Evolutionary conservation across 768 basidiomycete genomes (phyloP), one percentile per base, ranked within the genome.

Genomic region (Megacollybia marginata): DNA sequence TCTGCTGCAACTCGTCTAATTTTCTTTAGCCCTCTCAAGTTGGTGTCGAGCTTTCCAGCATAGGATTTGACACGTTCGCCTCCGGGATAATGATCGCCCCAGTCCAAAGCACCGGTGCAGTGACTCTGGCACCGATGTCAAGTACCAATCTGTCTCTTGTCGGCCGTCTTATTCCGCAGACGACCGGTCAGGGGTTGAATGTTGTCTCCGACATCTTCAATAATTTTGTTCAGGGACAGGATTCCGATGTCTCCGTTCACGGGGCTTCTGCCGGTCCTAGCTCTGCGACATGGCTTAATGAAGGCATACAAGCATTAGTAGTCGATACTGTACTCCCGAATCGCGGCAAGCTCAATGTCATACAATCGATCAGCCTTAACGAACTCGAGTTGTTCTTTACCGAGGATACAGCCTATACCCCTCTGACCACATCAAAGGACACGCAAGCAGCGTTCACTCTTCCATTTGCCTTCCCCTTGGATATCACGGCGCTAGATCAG

Each of bases 231-330:
- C 80, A 83, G 34, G 85, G 85, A 1, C 66, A 78, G 57, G 73
- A 83, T 57, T 84, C 79, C 53, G 61, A 73, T 50, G 73, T 87
- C 16, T 59, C 67, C 15, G 82, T 88, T 9, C 70, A 74, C 23
- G 85, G 85, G 12, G 70, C 74, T 32, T 72, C 74, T 49, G 82
- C 80, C 4, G 80, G 79, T 12, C 70, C 82, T 1, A 66, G 68
- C 9, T 50, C 84, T 82, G 82, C 82, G 11, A 74, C 78, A 4
- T 88, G 85, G 86, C 66, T 88, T 19, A 85, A 86, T 56, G 74
- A 80, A 45, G 86, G 77, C 20, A 85, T 88, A 60, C 77, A 82
- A 63, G 69, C 70, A 28, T 75, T 88, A 13, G 65, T 71, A 47
- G 70, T 88, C 2, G 69, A 69, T 5, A 78, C 85, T 0, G 67